Evolutionary conservation across 108 stramenopile genomes (phyloP), one percentile per base, ranked within the genome.

Genomic region (Nannochloropsis gaditana): DNA sequence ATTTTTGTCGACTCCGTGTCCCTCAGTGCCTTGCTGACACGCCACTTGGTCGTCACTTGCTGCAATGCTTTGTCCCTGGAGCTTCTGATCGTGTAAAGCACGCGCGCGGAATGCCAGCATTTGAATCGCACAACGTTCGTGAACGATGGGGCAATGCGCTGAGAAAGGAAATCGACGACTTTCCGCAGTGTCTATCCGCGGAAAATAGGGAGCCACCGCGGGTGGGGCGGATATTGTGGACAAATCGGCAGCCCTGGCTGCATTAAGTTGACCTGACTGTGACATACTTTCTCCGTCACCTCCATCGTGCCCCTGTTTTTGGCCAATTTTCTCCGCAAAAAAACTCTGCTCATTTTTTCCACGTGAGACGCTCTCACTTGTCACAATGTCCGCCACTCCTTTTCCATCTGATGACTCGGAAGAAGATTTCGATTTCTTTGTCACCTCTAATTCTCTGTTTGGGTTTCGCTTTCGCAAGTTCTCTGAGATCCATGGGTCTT

Each of bases 21-120:
- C 81, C 5, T 11, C 41, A 43, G 5, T 43, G 17, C 9, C 17
- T 9, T 50, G 43, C 21, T 9, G 15, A 15, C 43, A 17, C 41
- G 19, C 43, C 17, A 15, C 8, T 11, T 15, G 15, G 43, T 17
- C 19, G 9, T 43, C 15, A 21, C 41, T 8, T 15, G 41, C 42
- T 11, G 43, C 45, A 84, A 9, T 15, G 10, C 41, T 11, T 42
- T n/a, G n/a, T 79, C 8, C 10, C 11, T 10, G 43, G 43, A 80
- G 43, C 42, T 11, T 79, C 43, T 11, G 19, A n/a, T 42, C 31
- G 79, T n/a, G n/a, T 17, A 21, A 84, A 19, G 15, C 15, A 21
- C 42, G 11, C 42, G 86, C 86, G 17, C 86, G 81, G 31, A 50
- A 81, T 43, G 50, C 82, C 81, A 86, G 82, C 86, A 86, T 86